Evolutionary conservation across 306 rosid species (phyloP), one percentile per base, ranked within the genome.

Genomic region (Trichosanthes truncata): DNA sequence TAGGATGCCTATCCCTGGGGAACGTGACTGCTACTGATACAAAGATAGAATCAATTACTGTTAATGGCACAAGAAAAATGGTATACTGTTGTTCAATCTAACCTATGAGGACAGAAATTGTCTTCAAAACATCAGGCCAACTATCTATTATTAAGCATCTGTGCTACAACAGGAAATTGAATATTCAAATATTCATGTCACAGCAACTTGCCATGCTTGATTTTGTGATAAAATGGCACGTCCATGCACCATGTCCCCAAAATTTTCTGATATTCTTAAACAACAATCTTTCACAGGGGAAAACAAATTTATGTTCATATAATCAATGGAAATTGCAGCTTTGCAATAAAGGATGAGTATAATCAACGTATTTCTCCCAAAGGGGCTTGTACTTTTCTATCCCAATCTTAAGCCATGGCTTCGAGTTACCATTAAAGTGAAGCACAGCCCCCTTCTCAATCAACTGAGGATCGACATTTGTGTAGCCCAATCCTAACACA

Each of bases 391-490:
- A 90, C 83, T 89, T 90, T 48, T 90, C 95, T n/a, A 90, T 87
- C 46, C 90, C 95, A 85, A 90, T 90, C 88, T 90, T 90, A 81
- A 90, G 83, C 95, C 95, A 90, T 1, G 95, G 95, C 78, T 90
- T 90, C 41, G 92, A 89, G 84, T 90, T 90, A 25, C 95, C 95
- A 46, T 90, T 90, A 80, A 89, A 90, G 82, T 90, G 95, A 48
- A 90, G 85, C 12, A 90, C 95, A 40, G 95, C 95, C 26, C 92
- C 95, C 59, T 84, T 89, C 83, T 84, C 89, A 78, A 90, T 85
- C 80, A 89, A 79, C 84, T 84, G 83, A 78, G 89, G 82, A 83
- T 90, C 95, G 61, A 90, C 87, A 75, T 83, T 90, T 49, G 95
- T 90, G 87, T 90, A 90, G 65, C 95, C 95, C 68, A 90, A 84